phyloP scores from a whole-genome alignment of 2,329 filamentous ascomycete species.

The Sarocladium brachiariae region DNA sequence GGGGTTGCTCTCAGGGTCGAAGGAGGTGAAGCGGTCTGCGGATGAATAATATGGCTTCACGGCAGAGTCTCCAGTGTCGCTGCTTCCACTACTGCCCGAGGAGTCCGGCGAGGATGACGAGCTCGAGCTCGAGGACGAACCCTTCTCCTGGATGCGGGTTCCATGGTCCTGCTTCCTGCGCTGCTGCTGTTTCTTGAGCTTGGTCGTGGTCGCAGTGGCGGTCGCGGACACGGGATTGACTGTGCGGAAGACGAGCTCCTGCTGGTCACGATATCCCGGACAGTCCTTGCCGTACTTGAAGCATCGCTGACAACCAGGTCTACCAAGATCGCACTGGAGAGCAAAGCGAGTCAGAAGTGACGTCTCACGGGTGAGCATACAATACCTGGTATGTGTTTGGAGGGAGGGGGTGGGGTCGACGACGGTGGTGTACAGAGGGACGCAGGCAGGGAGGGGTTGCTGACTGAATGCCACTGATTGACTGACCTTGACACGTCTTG shows the following conservation, averaged over 20 bases:
- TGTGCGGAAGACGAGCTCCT: slow-evolving; percentile 33
- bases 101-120: background rate
- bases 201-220: slow-evolving; percentile 16
- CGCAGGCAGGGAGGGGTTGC: too few relatives aligned
- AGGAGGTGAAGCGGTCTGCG: background rate
- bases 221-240: slow-evolving; percentile 17
- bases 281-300: slow-evolving; percentile 33
- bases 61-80: background rate
- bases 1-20: background rate
- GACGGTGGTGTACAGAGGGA: background rate
- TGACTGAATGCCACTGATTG: too few relatives aligned
- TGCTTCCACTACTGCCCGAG: background rate
- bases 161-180: background rate
- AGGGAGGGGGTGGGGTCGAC: background rate
- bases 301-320: slow-evolving; percentile 32
- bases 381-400: slow-evolving; percentile 10
- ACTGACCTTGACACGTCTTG: slow-evolving; percentile 33
- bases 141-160: background rate
- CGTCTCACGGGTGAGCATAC: too few relatives aligned
- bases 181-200: slow-evolving; percentile 19
- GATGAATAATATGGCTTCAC: background rate
- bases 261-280: slow-evolving; percentile 32
- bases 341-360: background rate
- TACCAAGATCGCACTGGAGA: slow-evolving; percentile 31
- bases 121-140: background rate